Percentiles rank a stretch among this genome's conserved stretches.
These are phyloP conservation scores for Phellopilus nigrolimitatus DNA, from an alignment of 1,284 basidiomycete genomes.

Conservation along the genomic window DNA sequence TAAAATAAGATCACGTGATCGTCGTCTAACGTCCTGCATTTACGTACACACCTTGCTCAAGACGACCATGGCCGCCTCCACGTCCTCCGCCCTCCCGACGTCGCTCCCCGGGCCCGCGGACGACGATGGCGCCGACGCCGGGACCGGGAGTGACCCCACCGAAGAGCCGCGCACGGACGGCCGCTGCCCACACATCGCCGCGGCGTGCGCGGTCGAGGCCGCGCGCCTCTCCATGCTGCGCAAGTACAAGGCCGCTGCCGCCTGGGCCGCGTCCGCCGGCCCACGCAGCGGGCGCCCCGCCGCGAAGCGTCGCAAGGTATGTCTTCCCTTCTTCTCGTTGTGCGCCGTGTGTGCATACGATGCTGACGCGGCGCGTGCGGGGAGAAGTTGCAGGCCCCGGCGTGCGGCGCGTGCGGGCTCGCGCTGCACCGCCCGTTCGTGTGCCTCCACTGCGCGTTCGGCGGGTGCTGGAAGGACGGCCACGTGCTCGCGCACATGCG, in stretches of 20 bases:
- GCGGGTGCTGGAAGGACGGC: conserved; percentile 65
- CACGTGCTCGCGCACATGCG: conserved; percentile 56
- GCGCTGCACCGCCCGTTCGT: conserved; percentile 68
- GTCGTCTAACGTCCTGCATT: too few species aligned
- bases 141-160: not conserved
- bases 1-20: too few species aligned
- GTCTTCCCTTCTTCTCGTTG: conserved; percentile 2
- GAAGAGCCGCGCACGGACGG: not conserved
- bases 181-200: conserved; percentile 37
- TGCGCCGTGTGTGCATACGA: not conserved
- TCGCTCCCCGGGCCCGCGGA: too few species aligned
- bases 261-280: conserved; percentile 35
- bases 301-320: conserved; percentile 43
- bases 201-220: conserved; percentile 28
- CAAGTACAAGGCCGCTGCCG: conserved; percentile 36
- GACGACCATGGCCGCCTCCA: conserved; percentile 13
- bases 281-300: conserved; percentile 31
- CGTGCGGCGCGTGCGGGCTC: conserved; percentile 59
- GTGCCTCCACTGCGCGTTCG: conserved; percentile 73
- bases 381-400: conserved; percentile 40
- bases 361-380: not conserved
- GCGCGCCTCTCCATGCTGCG: conserved; percentile 27
- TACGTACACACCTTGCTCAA: not conserved
- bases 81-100: conserved; percentile 11
- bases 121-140: not conserved